Base-by-base conservation (phyloP, 192 early-diverging fungal species). In the Rhizophagus sp. region DNA sequence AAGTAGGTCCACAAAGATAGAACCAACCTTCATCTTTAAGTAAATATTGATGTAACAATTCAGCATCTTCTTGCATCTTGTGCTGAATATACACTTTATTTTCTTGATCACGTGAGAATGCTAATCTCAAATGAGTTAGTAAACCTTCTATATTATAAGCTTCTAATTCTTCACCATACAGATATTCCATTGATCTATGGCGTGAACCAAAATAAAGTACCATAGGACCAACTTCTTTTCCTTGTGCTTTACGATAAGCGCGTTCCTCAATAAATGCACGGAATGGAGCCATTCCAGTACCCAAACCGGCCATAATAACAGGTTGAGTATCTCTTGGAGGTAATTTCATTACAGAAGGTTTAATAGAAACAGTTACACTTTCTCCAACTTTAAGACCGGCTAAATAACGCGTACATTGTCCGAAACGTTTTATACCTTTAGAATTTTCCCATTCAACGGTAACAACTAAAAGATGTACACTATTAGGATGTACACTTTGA, bases 271-370 rank as follows among this genome's bases (percentile, higher is more conserved):
- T 95, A 75, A 98, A 98, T 1, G 97, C 96, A 69, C 97, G 93
- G 93, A 98, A 98, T 15, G 97, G 97, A 27, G 97, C 97, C 97
- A 98, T 98, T 77, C 97, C 97, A 6, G 97, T 98, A 79, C 97
- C 97, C 34, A 98, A 90, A 79, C 97, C 97, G 41, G 97, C 93
- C 96, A 98, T 97, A 81, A 98, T 94, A 36, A 98, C 94, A 61
- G 97, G 97, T 76, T 94, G 93, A 49, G 82, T 80, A 81, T 93
- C 92, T 25, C 88, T 85, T 34, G 93, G 88, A 70, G 97, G 97
- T 76, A 98, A 85, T 83, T 96, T 97, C 97, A 98, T 98, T 19
- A 98, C 96, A 0, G 95, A 96, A 34, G 96, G 96, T 88, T 97
- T 98, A 88, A 98, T 92, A 52, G 94, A 91, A 19, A 98, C 97